These are phyloP conservation scores for Penicillium soppii DNA, from an alignment of 495 filamentous ascomycete genomes.

Conservation along the genomic window DNA sequence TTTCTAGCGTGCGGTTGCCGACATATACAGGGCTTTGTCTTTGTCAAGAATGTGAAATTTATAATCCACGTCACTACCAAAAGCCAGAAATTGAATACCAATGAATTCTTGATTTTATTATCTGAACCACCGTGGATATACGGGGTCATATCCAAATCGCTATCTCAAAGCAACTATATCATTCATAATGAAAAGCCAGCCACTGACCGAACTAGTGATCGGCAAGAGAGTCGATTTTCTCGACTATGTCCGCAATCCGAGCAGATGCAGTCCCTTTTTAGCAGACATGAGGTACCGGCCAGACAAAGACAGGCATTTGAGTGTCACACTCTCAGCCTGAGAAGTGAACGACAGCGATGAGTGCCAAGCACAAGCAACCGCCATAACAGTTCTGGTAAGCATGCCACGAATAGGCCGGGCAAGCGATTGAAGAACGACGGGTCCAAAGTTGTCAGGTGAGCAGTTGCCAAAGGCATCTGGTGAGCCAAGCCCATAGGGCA, in stretches of 20 bases:
- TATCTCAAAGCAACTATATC: no score
- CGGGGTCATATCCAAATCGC: no score
- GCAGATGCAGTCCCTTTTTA: constrained; percentile 4
- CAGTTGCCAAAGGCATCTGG: background rate
- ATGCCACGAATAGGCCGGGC: constrained; percentile 1
- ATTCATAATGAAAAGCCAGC: no score
- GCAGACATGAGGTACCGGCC: constrained; percentile 16
- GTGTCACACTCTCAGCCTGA: constrained; percentile 2
- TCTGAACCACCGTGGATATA: no score
- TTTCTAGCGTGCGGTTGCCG: no score
- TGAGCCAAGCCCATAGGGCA: background rate
- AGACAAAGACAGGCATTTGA: constrained; percentile 10
- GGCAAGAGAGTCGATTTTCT: no score
- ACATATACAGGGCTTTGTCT: no score
- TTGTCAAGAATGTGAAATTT: no score
- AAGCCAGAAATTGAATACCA: no score
- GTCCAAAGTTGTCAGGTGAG: background rate
- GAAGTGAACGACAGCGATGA: constrained; percentile 1
- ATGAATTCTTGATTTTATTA: no score
- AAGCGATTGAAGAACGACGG: background rate
- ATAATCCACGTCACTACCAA: no score
- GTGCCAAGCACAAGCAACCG: constrained; percentile 11
- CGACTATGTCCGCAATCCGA: background rate
- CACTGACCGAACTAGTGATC: no score
- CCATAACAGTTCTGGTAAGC: constrained; percentile 7